phyloP scores from a whole-genome alignment of 768 basidiomycete species.

The Sporobolomyces roseus region DNA sequence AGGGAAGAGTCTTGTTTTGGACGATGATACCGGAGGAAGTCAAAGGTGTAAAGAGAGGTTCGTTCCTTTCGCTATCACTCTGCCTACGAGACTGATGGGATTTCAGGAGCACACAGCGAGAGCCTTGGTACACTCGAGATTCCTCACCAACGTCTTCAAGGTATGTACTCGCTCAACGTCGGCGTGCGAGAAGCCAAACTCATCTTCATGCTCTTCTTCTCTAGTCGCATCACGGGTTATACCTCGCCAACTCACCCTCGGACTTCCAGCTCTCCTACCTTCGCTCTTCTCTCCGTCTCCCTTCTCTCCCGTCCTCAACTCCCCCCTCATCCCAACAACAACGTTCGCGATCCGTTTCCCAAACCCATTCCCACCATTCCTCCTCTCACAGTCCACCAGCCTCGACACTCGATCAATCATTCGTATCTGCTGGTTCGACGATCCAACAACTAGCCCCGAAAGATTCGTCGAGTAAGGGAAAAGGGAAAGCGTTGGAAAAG shows the following conservation, averaged over 20 bases:
- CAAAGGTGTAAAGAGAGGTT: constrained; percentile 29
- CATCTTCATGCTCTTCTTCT: neutral
- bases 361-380: neutral
- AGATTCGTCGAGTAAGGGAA: neutral
- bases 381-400: neutral
- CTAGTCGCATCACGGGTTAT: neutral
- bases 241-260: neutral
- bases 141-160: neutral
- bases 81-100: too few species aligned
- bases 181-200: neutral
- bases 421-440: neutral
- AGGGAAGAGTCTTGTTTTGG: constrained; percentile 2
- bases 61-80: neutral
- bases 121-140: constrained; percentile 20
- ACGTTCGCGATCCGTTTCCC: neutral
- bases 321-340: neutral
- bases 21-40: constrained; percentile 6
- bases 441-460: neutral
- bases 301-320: neutral
- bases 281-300: neutral
- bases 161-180: neutral
- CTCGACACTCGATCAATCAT: neutral
- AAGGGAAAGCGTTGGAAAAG: neutral
- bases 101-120: too few species aligned
- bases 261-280: constrained; percentile 3